Evolutionary conservation across 306 rosid genomes (phyloP).

Genomic region (Vigna nakashimae): DNA sequence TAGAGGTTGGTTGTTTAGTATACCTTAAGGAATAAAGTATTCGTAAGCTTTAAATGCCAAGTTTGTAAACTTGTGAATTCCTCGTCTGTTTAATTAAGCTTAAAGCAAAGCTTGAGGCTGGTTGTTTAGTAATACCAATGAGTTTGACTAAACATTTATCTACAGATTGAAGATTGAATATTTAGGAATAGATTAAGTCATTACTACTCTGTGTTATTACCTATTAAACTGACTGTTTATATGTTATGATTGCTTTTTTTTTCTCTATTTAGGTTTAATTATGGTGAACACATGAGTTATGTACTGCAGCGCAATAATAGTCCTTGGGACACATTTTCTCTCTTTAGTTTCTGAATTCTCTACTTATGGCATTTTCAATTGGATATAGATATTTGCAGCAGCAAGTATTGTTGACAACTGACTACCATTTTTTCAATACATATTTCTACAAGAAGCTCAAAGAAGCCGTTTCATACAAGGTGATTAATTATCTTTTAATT

Average conservation of each 20-base stretch:
- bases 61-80: neutral
- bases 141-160: neutral
- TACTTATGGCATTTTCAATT: conserved; percentile 38
- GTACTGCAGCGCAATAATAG: neutral
- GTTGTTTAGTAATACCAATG: neutral
- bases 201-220: conserved; percentile 10
- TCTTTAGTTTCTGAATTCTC: conserved; percentile 37
- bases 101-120: conserved; percentile 5
- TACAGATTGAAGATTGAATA: conserved; percentile 2
- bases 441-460: conserved; percentile 90
- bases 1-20: neutral
- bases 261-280: conserved; percentile 26
- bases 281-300: conserved; percentile 11
- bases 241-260: neutral
- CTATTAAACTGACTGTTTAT: conserved; percentile 19
- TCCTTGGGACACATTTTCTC: conserved; percentile 30
- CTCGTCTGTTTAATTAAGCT: neutral
- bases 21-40: neutral
- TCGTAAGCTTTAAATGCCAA: neutral
- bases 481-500: conserved; percentile 41
- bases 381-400: conserved; percentile 82
- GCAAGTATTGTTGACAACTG: conserved; percentile 67
- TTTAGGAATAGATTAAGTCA: conserved; percentile 18
- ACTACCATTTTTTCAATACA: conserved; percentile 88
- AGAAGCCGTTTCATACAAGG: conserved; percentile 86